Evolutionary conservation across 441 rosid genomes (phyloP).

Genomic region (Adansonia rubrostipa): DNA sequence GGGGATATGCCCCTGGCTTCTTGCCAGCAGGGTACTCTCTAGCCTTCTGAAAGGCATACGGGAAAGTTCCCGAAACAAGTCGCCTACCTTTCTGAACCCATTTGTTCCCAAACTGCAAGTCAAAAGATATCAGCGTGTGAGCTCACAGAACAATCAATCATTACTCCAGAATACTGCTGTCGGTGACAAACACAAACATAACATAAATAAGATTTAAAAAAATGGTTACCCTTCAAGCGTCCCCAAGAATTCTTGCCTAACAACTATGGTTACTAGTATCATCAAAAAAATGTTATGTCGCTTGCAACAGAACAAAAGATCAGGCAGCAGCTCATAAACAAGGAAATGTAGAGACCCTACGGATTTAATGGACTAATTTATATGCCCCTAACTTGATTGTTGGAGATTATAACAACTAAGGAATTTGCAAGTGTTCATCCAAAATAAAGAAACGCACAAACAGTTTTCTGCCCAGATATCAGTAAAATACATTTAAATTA

Average conservation of each 20-base stretch:
- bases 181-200: background rate
- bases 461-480: background rate
- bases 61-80: slow-evolving; percentile 30
- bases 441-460: background rate
- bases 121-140: slow-evolving; percentile 18
- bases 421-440: background rate
- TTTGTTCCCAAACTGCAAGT: slow-evolving; percentile 44
- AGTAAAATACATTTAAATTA: slow-evolving; percentile 12
- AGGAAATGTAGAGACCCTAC: background rate
- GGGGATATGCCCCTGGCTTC: slow-evolving; percentile 48
- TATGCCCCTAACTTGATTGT: background rate
- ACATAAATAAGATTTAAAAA: background rate
- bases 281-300: slow-evolving; percentile 1
- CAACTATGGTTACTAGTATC: background rate
- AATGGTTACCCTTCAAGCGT: slow-evolving; percentile 7
- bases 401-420: background rate
- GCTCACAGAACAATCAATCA: slow-evolving; percentile 10
- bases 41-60: slow-evolving; percentile 47
- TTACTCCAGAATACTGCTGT: background rate
- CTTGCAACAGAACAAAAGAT: slow-evolving; percentile 6
- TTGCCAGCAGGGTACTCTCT: slow-evolving; percentile 27
- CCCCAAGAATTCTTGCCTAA: background rate
- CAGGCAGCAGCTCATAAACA: background rate
- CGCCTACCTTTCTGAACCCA: slow-evolving; percentile 33
- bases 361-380: background rate